Conservation (phyloP, 176 grass and related monocot genomes). For the Zea luxurians region DNA sequence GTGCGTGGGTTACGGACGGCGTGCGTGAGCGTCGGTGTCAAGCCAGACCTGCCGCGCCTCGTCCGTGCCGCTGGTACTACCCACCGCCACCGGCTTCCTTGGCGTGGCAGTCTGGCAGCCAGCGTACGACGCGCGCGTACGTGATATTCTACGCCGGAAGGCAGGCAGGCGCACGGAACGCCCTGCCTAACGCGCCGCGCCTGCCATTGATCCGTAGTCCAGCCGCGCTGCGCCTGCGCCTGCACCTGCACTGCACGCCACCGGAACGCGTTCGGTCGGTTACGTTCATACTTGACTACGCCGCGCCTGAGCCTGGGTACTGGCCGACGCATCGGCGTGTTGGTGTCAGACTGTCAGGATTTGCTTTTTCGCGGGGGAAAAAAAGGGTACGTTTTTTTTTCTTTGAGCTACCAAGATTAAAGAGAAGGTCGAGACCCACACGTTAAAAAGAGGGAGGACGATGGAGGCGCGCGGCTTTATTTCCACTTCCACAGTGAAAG, state of each 20-base stretch:
- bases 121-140: background rate
- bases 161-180: background rate
- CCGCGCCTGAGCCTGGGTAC: too few relatives aligned
- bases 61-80: constrained; percentile 12
- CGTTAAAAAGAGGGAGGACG: background rate
- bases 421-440: background rate
- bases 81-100: constrained; percentile 9
- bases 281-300: background rate
- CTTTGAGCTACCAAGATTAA: background rate
- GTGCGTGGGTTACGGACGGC: background rate
- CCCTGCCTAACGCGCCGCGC: background rate
- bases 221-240: too few relatives aligned
- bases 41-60: constrained; percentile 5
- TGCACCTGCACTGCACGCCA: background rate
- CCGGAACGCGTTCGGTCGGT: background rate
- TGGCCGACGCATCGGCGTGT: background rate
- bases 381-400: background rate
- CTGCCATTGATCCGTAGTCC: background rate
- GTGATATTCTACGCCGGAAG: background rate
- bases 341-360: background rate
- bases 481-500: constrained; percentile 3
- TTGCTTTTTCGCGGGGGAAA: background rate
- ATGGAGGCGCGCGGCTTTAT: background rate
- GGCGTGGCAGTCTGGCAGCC: constrained; percentile 25
- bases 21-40: background rate